Percentiles rank a stretch among this genome's conserved stretches.
Evolutionary conservation across 495 filamentous ascomycete species (phyloP).

Genomic region (Elaphomyces granulatus): DNA sequence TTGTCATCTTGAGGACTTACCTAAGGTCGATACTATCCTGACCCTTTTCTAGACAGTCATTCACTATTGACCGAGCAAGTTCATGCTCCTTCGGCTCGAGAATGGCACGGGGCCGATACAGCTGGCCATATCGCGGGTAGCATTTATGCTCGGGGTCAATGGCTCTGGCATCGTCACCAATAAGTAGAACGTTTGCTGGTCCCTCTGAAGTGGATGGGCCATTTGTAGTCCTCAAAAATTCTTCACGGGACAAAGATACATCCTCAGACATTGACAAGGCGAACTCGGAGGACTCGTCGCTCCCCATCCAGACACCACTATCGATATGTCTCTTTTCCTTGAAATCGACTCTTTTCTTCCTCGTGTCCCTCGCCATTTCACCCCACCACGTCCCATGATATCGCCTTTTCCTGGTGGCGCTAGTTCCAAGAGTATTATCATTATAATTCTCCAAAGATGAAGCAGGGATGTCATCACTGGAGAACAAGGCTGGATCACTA

Average conservation of each 20-base stretch:
- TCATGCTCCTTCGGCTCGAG: slow-evolving; percentile 26
- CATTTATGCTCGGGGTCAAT: too few relatives aligned
- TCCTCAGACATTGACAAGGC: slow-evolving; percentile 23
- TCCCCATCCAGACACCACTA: slow-evolving; percentile 72
- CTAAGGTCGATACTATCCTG: slow-evolving; percentile 48
- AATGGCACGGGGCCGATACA: too few relatives aligned
- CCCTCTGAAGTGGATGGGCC: too few relatives aligned
- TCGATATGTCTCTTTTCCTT: slow-evolving; percentile 50
- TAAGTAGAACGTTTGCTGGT: too few relatives aligned
- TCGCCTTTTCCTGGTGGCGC: slow-evolving; percentile 46
- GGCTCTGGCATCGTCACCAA: too few relatives aligned
- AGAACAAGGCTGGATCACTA: slow-evolving; percentile 65
- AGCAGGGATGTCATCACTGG: slow-evolving; percentile 60
- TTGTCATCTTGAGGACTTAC: too few relatives aligned
- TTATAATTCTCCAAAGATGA: slow-evolving; percentile 56
- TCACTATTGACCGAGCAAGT: slow-evolving; percentile 29
- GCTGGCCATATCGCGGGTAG: too few relatives aligned
- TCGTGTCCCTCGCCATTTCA: slow-evolving; percentile 36
- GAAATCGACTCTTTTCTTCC: slow-evolving; percentile 41
- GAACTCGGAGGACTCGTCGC: slow-evolving; percentile 33
- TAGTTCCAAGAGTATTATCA: slow-evolving; percentile 22
- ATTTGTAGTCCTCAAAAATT: slow-evolving; percentile 13
- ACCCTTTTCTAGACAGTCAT: slow-evolving; percentile 45
- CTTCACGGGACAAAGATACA: slow-evolving; percentile 23
- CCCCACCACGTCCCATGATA: slow-evolving; percentile 62